Conservation (phyloP, 106 monocot genomes). For the Xerophyta viscosa region DNA sequence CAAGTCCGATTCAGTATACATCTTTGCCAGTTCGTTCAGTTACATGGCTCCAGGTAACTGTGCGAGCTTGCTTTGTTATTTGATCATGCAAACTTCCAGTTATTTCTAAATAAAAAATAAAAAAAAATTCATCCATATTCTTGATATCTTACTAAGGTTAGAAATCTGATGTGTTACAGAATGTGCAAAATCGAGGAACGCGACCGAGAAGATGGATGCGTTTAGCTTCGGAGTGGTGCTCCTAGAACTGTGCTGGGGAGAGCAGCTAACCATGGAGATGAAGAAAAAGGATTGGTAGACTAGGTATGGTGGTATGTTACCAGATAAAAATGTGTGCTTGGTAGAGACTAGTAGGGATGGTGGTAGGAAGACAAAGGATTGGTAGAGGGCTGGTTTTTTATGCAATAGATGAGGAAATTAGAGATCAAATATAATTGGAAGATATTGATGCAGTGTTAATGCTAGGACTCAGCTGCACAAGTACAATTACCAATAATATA, state of each 20-base stretch:
- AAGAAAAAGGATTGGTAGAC: background rate
- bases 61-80: background rate
- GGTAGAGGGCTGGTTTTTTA: background rate
- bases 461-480: background rate
- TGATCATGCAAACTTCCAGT: no score
- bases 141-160: background rate
- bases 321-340: no score
- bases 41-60: constrained; percentile 79
- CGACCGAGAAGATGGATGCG: constrained; percentile 32
- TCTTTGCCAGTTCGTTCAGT: constrained; percentile 51
- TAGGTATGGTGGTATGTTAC: background rate
- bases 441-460: constrained; percentile 1
- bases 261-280: constrained; percentile 6
- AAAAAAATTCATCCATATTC: no score
- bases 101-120: no score
- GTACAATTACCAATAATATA: no score
- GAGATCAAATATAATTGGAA: background rate
- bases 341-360: no score
- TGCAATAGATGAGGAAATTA: background rate
- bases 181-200: constrained; percentile 9
- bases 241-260: constrained; percentile 24
- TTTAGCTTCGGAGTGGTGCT: constrained; percentile 36
- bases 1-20: constrained; percentile 37
- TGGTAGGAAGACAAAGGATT: background rate
- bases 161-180: constrained; percentile 6